These are phyloP conservation scores for Solanum neorickii DNA, from an alignment of 257 asterid species.

Conservation along the genomic window DNA sequence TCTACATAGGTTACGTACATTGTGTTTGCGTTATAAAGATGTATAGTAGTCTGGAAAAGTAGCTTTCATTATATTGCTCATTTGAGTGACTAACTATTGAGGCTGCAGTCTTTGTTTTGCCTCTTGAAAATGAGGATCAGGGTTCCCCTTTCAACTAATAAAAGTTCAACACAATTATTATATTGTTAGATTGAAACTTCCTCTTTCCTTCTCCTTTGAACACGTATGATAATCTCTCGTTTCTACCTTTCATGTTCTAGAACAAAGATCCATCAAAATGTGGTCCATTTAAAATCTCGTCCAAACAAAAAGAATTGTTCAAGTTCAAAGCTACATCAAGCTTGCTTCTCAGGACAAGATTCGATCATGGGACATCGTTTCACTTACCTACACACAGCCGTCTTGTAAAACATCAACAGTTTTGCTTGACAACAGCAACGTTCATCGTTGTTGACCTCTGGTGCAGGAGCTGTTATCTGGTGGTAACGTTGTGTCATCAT, in stretches of 20 bases:
- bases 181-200: neutral
- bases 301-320: neutral
- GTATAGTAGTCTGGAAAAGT: neutral
- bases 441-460: neutral
- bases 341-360: neutral
- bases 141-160: no score
- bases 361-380: constrained; percentile 31
- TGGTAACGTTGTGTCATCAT: constrained; percentile 3
- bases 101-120: neutral
- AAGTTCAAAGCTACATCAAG: neutral
- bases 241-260: neutral
- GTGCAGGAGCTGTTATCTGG: neutral
- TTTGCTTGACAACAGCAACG: constrained; percentile 9
- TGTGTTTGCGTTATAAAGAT: neutral
- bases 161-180: neutral
- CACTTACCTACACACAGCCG: constrained; percentile 12
- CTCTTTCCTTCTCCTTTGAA: neutral
- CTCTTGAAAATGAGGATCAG: neutral
- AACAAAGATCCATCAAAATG: neutral
- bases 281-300: neutral
- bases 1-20: neutral
- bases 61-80: neutral
- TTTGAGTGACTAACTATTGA: neutral
- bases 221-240: neutral
- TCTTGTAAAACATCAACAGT: constrained; percentile 32